A percentile compares a stretch with the other conserved stretches of the same genome.
Conservation (phyloP, 805 yeast genomes). For the Suhomyces prunicola region DNA sequence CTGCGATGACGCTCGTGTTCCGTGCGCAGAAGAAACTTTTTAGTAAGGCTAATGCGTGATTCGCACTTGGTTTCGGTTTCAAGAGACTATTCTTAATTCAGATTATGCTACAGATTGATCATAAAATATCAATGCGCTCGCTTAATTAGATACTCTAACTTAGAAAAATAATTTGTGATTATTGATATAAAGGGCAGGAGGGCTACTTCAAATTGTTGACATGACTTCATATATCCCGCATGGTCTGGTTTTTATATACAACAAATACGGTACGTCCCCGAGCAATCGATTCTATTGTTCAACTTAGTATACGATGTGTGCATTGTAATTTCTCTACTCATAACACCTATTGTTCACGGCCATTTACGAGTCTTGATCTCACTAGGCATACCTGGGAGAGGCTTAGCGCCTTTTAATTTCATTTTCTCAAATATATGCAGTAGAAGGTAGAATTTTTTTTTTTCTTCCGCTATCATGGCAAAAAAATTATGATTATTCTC, state of each 20-base stretch:
- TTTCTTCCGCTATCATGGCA: neutral
- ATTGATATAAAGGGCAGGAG: neutral
- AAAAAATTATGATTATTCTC: neutral
- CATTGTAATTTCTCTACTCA: too few relatives aligned
- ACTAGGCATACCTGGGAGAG: neutral
- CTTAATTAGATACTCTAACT: neutral
- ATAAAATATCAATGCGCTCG: neutral
- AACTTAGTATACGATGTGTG: neutral
- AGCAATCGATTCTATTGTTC: neutral
- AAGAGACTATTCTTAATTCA: too few relatives aligned
- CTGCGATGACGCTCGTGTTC: neutral
- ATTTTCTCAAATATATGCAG: neutral
- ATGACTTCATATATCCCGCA: neutral
- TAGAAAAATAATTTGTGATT: neutral
- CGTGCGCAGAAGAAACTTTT: neutral
- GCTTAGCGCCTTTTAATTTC: neutral
- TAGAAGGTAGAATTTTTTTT: neutral
- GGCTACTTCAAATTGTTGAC: neutral
- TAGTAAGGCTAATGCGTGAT: neutral
- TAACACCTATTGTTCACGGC: neutral
- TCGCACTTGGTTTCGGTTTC: neutral
- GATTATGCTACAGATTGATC: too few relatives aligned
- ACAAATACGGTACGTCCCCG: neutral
- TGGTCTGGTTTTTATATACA: too few relatives aligned
- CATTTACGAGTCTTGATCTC: neutral